Evolutionary conservation across 768 basidiomycete species (phyloP).

Genomic region (Pholiota microspora): DNA sequence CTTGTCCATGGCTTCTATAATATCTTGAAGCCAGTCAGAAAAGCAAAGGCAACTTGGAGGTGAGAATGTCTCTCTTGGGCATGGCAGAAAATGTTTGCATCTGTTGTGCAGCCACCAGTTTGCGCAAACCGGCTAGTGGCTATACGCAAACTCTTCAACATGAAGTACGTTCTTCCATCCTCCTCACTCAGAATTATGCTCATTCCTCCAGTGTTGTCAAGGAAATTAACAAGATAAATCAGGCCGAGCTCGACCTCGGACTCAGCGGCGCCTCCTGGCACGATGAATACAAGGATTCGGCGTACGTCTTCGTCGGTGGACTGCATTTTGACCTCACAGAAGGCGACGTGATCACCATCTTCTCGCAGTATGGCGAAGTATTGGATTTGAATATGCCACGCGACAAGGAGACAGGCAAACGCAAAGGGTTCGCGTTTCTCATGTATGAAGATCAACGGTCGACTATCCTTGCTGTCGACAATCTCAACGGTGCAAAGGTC

Average conservation of each 20-base stretch:
- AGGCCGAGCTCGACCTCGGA: slow-evolving; percentile 82
- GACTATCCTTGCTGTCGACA: slow-evolving; percentile 95
- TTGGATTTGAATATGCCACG: slow-evolving; percentile 94
- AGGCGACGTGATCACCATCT: slow-evolving; percentile 95
- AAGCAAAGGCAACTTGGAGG: too few relatives aligned
- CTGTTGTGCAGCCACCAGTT: too few relatives aligned
- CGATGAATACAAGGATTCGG: slow-evolving; percentile 97
- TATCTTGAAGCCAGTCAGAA: too few relatives aligned
- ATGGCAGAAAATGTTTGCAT: too few relatives aligned
- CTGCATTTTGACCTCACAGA: slow-evolving; percentile 88
- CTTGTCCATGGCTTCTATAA: too few relatives aligned
- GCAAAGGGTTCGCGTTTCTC: slow-evolving; percentile 90
- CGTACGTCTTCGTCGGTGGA: slow-evolving; percentile 93
- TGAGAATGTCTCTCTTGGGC: too few relatives aligned
- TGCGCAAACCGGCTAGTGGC: too few relatives aligned
- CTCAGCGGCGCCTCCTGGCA: slow-evolving; percentile 82
- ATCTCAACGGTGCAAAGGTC: slow-evolving; percentile 93
- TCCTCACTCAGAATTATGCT: slow-evolving; percentile 7
- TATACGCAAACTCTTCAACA: too few relatives aligned
- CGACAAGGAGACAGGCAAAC: slow-evolving; percentile 90
- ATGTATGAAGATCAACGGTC: slow-evolving; percentile 99
- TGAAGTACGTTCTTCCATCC: slow-evolving; percentile 60
- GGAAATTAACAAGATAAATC: slow-evolving; percentile 93
- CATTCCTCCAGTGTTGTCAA: slow-evolving; percentile 68
- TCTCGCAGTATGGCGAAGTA: slow-evolving; percentile 99